Evolutionary conservation across 106 monocot genomes (phyloP), one percentile per base, ranked within the genome.

Genomic region (Apostasia shenzhenica): DNA sequence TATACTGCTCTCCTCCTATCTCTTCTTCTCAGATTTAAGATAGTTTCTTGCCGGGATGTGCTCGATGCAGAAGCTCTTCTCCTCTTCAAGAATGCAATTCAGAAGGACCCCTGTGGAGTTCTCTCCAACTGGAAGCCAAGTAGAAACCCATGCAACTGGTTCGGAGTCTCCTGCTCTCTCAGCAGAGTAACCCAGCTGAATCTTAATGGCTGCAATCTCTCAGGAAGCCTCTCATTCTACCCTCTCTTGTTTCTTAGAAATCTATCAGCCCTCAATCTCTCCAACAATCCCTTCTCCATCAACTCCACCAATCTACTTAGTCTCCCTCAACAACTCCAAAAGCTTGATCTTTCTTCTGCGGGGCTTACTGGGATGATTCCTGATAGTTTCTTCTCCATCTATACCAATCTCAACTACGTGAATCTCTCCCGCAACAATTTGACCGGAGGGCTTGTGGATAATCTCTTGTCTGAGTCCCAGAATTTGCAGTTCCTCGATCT

Each of bases 401-500:
- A 83, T 68, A 68, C 80, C 2, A 79, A 69, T 61, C 73, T 92
- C 41, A 47, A 47, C 12, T 45, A 62, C 45, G 62, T 62, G 42
- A 73, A 80, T 71, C 74, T 93, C 50, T 82, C 93, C 1, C 80
- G 74, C 58, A 92, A 88, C 75, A 94, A 94, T 64, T 54, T 90
- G 4, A 81, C 74, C 2, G 89, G 84, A 48, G 51, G 39, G 44
- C 46, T 94, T 3, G 80, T 86, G 2, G 67, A 69, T 43, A 73
- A 76, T 72, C 62, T 94, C 55, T 3, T 81, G 5, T 41, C 76
- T 7, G 70, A 73, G 37, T 72, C 78, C 1, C 13, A 52, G 45
- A 86, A 60, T 50, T 74, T 90, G 6, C 84, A 80, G 65, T 57
- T 78, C 45, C 66, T 94, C 1, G 90, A 94, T 73, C 65, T 90